phyloP scores from a whole-genome alignment of 148 eudicot species.

The Camellia lanceoleosa region DNA sequence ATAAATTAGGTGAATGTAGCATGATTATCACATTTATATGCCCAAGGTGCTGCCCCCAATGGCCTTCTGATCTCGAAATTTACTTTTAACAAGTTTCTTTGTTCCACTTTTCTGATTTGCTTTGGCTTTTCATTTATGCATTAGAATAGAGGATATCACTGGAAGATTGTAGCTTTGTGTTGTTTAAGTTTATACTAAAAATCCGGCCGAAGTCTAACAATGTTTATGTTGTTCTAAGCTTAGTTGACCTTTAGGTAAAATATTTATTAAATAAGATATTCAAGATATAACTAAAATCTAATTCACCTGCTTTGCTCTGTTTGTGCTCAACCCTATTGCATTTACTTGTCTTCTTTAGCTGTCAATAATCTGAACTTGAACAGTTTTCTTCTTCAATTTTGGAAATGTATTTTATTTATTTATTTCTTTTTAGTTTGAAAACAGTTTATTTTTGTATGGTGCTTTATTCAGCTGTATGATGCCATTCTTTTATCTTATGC shows the following conservation, averaged over 20 bases:
- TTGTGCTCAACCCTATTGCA: not conserved
- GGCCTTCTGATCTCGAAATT: not conserved
- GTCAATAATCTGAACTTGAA: not conserved
- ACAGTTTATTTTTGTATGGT: not conserved
- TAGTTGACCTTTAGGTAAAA: not conserved
- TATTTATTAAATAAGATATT: not conserved
- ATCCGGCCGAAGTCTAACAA: not conserved
- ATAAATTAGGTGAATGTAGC: no score
- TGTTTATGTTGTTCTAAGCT: not conserved
- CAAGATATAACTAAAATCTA: not conserved
- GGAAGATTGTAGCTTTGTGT: not conserved
- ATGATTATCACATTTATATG: not conserved
- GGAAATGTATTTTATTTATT: not conserved
- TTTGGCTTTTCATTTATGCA: not conserved
- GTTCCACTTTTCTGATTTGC: not conserved
- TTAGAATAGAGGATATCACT: not conserved
- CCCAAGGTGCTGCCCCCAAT: not conserved
- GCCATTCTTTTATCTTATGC: not conserved
- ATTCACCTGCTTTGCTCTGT: not conserved
- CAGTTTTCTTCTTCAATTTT: not conserved
- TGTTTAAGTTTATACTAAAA: not conserved
- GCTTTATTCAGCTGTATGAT: not conserved
- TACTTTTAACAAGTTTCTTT: no score
- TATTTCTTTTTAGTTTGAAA: not conserved
- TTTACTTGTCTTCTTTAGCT: not conserved